phyloP scores from a whole-genome alignment of 2,329 filamentous ascomycete genomes.

The Fusarium goolgardi region DNA sequence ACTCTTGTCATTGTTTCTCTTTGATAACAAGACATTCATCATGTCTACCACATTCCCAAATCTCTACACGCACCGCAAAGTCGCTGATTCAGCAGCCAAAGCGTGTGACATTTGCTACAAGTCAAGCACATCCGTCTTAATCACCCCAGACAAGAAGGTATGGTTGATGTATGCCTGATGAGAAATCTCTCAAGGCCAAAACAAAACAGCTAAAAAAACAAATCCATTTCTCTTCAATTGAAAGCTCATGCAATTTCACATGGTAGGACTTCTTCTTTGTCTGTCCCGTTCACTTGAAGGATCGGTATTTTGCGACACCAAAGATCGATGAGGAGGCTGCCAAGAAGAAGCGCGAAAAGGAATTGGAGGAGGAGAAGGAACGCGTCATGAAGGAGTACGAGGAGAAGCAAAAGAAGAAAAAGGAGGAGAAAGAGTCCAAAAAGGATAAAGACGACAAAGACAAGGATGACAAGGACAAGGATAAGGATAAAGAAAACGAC shows the following conservation, averaged over 20 bases:
- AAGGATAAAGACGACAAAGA: constrained; percentile 59
- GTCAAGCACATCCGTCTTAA: constrained; percentile 84
- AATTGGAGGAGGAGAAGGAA: constrained; percentile 72
- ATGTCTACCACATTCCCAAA: constrained; percentile 73
- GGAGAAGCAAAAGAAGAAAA: constrained; percentile 75
- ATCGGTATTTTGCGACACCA: constrained; percentile 81
- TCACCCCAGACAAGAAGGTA: constrained; percentile 91
- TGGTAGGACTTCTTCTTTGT: constrained; percentile 87
- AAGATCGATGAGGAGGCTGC: constrained; percentile 75
- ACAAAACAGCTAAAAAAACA: constrained; percentile 11
- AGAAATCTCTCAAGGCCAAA: constrained; percentile 4
- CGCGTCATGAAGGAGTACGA: constrained; percentile 81
- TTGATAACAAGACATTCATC: background rate
- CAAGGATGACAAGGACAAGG: constrained; percentile 54
- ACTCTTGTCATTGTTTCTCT: background rate
- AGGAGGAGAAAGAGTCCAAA: constrained; percentile 70
- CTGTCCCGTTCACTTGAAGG: constrained; percentile 84
- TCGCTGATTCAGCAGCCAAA: constrained; percentile 85
- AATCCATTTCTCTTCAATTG: background rate
- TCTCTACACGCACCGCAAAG: constrained; percentile 84
- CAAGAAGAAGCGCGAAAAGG: constrained; percentile 70
- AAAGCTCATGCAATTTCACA: constrained; percentile 22
- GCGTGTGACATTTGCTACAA: constrained; percentile 94
- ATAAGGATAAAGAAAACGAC: constrained; percentile 51
- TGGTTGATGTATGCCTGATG: constrained; percentile 50